Percentiles rank a stretch among this genome's conserved stretches.
phyloP scores from a whole-genome alignment of 2,329 filamentous ascomycete genomes.

The Colletotrichum trifolii region DNA sequence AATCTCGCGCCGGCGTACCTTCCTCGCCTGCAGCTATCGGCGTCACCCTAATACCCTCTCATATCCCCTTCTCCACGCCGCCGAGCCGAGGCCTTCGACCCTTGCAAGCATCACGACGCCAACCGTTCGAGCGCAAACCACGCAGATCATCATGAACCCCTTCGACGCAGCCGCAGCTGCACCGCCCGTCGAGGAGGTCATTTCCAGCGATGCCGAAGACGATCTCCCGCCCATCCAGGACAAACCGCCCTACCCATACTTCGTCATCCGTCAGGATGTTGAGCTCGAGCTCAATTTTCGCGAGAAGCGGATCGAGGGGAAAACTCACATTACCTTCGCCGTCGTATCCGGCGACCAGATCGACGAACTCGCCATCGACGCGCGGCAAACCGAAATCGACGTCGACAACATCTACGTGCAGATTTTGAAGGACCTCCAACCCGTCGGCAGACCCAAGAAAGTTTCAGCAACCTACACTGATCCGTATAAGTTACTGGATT shows the following conservation, averaged over 20 bases:
- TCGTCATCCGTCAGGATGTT: slow-evolving; percentile 85
- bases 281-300: slow-evolving; percentile 90
- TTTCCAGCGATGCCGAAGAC: slow-evolving; percentile 41
- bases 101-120: slow-evolving; percentile 11
- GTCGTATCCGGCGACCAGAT: slow-evolving; percentile 65
- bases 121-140: slow-evolving; percentile 22
- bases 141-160: slow-evolving; percentile 29
- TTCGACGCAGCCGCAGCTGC: slow-evolving; percentile 27
- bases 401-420: slow-evolving; percentile 64
- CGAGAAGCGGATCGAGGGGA: slow-evolving; percentile 78
- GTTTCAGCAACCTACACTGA: slow-evolving; percentile 64
- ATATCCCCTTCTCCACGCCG: neutral
- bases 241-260: slow-evolving; percentile 52
- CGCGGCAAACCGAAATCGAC: slow-evolving; percentile 70
- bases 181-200: slow-evolving; percentile 29
- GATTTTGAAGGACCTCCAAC: slow-evolving; percentile 45
- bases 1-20: slow-evolving; percentile 34
- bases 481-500: slow-evolving; percentile 73
- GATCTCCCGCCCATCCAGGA: slow-evolving; percentile 49
- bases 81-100: neutral
- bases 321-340: slow-evolving; percentile 83
- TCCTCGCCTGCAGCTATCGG: slow-evolving; percentile 20
- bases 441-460: slow-evolving; percentile 43
- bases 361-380: slow-evolving; percentile 68
- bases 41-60: neutral